These are phyloP conservation scores for Zygotorulaspora mrakii DNA, from an alignment of 1,139 yeast species.

Conservation along the genomic window DNA sequence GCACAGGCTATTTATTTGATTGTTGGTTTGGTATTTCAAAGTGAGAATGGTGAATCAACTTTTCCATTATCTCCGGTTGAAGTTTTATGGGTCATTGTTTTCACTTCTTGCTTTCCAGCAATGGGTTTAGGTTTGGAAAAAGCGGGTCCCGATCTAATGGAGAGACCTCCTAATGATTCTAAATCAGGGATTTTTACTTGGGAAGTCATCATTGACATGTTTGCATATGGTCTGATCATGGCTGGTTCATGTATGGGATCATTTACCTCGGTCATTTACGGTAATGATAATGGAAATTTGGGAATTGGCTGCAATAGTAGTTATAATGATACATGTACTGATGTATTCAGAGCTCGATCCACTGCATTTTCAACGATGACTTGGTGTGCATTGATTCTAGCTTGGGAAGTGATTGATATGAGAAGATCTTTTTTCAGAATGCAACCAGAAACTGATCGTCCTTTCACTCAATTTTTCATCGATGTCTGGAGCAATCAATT, in stretches of 20 bases:
- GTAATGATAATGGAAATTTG: constrained; percentile 61
- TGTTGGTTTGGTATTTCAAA: constrained; percentile 67
- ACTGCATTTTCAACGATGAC: constrained; percentile 83
- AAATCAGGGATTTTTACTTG: constrained; percentile 76
- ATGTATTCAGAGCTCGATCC: constrained; percentile 77
- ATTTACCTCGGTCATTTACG: constrained; percentile 64
- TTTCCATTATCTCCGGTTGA: constrained; percentile 96
- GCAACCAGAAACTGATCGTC: constrained; percentile 63
- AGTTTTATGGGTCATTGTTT: constrained; percentile 92
- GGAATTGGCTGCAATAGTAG: constrained; percentile 62
- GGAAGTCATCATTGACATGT: constrained; percentile 66
- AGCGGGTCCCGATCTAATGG: constrained; percentile 92
- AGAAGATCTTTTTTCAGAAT: constrained; percentile 69
- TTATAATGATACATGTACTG: constrained; percentile 47
- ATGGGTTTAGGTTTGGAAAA: constrained; percentile 97
- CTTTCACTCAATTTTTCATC: constrained; percentile 54
- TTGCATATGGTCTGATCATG: constrained; percentile 70
- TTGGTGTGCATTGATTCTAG: constrained; percentile 82
- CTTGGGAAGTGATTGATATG: constrained; percentile 87
- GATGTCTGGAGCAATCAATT: constrained; percentile 77
- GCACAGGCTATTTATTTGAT: constrained; percentile 84
- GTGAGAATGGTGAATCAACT: constrained; percentile 61
- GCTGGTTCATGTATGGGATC: constrained; percentile 68
- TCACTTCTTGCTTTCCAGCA: constrained; percentile 99
- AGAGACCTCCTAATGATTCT: constrained; percentile 87